Evolutionary conservation across 2,329 filamentous ascomycete species (phyloP).

Genomic region (Peltaster fructicola): DNA sequence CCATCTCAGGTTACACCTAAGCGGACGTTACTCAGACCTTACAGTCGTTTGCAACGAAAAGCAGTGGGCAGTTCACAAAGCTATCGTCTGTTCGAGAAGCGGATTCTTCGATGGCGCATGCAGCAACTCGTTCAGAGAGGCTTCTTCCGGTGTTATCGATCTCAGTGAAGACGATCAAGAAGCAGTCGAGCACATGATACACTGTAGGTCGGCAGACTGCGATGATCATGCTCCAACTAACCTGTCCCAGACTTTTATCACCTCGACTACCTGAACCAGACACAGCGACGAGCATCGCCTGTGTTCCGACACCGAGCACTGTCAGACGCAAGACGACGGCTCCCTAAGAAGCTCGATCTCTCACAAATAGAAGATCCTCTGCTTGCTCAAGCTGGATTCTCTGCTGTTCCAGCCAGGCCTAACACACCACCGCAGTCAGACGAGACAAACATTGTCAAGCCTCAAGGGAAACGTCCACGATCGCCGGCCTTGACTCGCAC

Average conservation of each 20-base stretch:
- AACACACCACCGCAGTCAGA: conserved; percentile 9
- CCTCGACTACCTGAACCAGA: conserved; percentile 19
- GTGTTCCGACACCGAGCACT: conserved; percentile 18
- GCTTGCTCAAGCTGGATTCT: conserved; percentile 17
- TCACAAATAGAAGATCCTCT: conserved; percentile 19
- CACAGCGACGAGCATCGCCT: conserved; percentile 11
- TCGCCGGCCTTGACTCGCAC: conserved; percentile 7
- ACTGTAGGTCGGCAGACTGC: conserved; percentile 14
- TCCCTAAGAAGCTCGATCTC: conserved; percentile 18
- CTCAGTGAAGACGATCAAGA: conserved; percentile 22
- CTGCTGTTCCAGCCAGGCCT: conserved; percentile 6
- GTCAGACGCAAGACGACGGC: conserved; percentile 11
- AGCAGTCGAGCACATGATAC: conserved; percentile 23
- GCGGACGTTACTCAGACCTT: conserved; percentile 29
- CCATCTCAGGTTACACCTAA: conserved; percentile 16
- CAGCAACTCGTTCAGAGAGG: conserved; percentile 18
- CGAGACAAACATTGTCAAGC: conserved; percentile 4
- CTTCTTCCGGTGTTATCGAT: conserved; percentile 18
- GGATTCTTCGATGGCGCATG: conserved; percentile 27
- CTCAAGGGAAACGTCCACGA: conserved; percentile 7
- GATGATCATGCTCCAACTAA: conserved; percentile 1
- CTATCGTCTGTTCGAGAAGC: conserved; percentile 30
- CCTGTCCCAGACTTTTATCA: conserved; percentile 19
- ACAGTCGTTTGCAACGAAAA: conserved; percentile 28
- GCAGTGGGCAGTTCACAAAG: conserved; percentile 30